Evolutionary conservation across 768 basidiomycete genomes (phyloP), one percentile per base, ranked within the genome.

Genomic region (Rhizopogon vinicolor): DNA sequence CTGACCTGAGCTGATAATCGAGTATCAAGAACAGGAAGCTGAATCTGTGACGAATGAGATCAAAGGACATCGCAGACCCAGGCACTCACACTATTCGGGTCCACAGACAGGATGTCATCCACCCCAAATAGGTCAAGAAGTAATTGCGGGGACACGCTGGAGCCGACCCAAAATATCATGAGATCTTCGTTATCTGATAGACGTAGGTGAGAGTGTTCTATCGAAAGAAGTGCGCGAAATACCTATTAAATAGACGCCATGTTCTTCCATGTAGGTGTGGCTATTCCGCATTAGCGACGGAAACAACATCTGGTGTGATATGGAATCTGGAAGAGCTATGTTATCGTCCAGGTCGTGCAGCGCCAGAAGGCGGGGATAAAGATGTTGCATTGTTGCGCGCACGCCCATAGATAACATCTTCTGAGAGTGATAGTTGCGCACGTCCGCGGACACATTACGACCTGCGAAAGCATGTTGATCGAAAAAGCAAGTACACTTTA

Each of bases 211-310:
- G 29, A 14, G 44, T 14, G 13, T 29, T 42, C 7, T 18, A 61
- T 41, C 29, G 42, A 41, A 42, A 41, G 55, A 52, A 37, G 41
- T 48, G 53, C 50, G 8, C 13, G 10, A 68, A 80, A 51, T 61
- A 94, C 96, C 91, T 58, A 96, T 86, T 44, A 98, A 76, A 72
- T 98, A 99, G n/a, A 97, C 75, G 0, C 97, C 97, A 62, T 90
- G 78, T 2, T 82, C 82, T 65, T 92, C 85, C 97, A 99, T 98
- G 61, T 86, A 91, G 43, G 78, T 75, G 71, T 98, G 84, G 51
- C 89, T 89, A 55, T 80, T 77, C 41, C 96, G 80, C 86, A 94
- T 94, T 52, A 84, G 78, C 10, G 83, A 78, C 13, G 96, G 95
- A 61, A 90, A 71, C 42, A 75, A 72, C 41, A 92, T 74, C 35